Evolutionary conservation across 306 rosid species (phyloP), one percentile per base, ranked within the genome.

Genomic region (Gastrolobium bilobum): DNA sequence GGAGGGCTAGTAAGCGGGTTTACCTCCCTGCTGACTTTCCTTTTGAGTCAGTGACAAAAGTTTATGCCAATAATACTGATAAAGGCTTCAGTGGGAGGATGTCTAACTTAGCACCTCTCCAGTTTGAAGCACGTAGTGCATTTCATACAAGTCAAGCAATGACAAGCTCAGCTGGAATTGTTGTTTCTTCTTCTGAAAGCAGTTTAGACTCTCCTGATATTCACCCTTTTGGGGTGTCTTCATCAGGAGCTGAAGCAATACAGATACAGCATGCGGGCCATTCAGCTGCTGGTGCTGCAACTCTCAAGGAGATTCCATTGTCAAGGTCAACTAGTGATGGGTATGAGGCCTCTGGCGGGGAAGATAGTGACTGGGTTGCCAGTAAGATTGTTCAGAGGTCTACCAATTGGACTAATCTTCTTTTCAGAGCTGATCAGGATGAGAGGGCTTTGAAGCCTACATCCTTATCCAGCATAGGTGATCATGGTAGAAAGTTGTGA

Each of bases 301-400:
- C 84, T 54, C 89, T 77, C 66, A 86, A 51, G 44, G 96, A 85
- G 84, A 78, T 86, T 76, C 97, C 94, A 14, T 68, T 92, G 53
- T 92, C 98, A 64, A 89, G 97, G 83, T 94, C 98, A 29, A 89
- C 97, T 4, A 94, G 98, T 81, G 98, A 94, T 82, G 98, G 98
- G 7, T 94, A 94, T 48, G 98, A 94, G n/a, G 97, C 98, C 3
- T 94, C 98, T 6, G 98, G 98, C 1, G 98, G 98, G 71, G 97
- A 94, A 81, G 98, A 94, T 13, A 94, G 98, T 46, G 98, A 94
- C 72, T 89, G 84, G 37, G 84, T 92, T 82, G 92, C 98, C n/a
- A 75, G 91, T n/a, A 84, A 94, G 83, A 87, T 88, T 52, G 73
- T 79, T 50, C 91, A 87, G 44, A 90, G 97, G 73, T 81, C 96